Percentiles rank a stretch among this genome's conserved stretches.
Conservation (phyloP, 2,329 filamentous ascomycete genomes). For the Clonostachys solani region DNA sequence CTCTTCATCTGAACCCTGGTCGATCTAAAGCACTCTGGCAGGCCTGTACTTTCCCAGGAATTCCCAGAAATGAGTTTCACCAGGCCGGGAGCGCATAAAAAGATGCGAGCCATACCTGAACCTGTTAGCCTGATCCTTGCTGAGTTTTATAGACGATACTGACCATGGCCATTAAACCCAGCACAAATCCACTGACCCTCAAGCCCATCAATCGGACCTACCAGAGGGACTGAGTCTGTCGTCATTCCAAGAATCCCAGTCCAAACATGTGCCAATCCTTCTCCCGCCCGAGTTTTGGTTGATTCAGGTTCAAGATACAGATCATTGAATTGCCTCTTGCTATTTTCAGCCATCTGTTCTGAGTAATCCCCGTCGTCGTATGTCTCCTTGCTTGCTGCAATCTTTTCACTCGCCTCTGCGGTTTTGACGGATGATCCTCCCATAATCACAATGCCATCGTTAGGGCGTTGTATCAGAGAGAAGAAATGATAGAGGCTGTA, state of each 20-base stretch:
- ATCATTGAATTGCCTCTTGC: background rate
- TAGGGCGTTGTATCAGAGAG: slow-evolving; percentile 40
- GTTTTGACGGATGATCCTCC: background rate
- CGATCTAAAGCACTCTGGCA: slow-evolving; percentile 9
- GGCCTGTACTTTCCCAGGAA: slow-evolving; percentile 28
- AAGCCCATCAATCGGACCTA: slow-evolving; percentile 31
- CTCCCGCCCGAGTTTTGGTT: slow-evolving; percentile 15
- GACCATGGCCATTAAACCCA: slow-evolving; percentile 30
- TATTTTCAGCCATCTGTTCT: background rate
- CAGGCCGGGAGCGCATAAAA: slow-evolving; percentile 37
- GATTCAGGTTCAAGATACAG: background rate
- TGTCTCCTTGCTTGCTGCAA: background rate
- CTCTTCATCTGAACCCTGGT: background rate
- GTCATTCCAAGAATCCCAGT: slow-evolving; percentile 43
- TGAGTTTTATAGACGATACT: background rate
- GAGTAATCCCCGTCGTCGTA: background rate
- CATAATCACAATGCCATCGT: background rate
- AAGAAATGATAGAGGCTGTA: slow-evolving; percentile 42
- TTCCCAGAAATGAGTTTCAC: slow-evolving; percentile 32
- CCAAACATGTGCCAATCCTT: slow-evolving; percentile 39
- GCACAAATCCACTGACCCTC: slow-evolving; percentile 42
- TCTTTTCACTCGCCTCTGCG: background rate
- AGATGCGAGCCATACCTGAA: slow-evolving; percentile 33
- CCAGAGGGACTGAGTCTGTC: slow-evolving; percentile 36
- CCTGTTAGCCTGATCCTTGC: background rate